phyloP scores from a whole-genome alignment of 495 filamentous ascomycete genomes.

The Penicillium silybi region DNA sequence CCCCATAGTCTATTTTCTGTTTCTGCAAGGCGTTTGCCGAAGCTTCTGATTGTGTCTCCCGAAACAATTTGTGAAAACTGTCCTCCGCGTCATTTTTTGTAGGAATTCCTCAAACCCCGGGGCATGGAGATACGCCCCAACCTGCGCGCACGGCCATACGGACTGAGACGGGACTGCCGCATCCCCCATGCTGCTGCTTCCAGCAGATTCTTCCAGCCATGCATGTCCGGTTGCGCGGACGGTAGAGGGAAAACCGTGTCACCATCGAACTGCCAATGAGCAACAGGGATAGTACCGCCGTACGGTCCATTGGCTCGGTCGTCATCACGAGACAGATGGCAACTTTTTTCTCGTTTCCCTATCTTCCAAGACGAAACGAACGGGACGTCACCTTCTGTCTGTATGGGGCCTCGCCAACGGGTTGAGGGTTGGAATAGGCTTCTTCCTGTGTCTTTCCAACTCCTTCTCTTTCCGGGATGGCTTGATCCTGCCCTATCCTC shows the following conservation, averaged over 20 bases:
- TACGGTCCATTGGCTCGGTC: constrained; percentile 13
- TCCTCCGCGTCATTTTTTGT: neutral
- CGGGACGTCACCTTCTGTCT: constrained; percentile 9
- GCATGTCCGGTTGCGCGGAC: constrained; percentile 21
- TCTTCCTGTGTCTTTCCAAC: constrained; percentile 7
- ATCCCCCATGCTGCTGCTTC: constrained; percentile 14
- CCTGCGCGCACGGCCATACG: constrained; percentile 18
- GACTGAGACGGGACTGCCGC: constrained; percentile 25
- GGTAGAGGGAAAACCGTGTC: constrained; percentile 18
- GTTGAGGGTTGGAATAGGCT: neutral
- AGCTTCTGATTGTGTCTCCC: neutral
- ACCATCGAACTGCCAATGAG: constrained; percentile 22
- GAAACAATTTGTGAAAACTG: neutral
- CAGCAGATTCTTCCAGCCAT: constrained; percentile 16
- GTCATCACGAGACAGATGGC: constrained; percentile 21
- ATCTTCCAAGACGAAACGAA: constrained; percentile 9
- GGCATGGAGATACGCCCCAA: constrained; percentile 6
- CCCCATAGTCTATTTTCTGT: neutral
- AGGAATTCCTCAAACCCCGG: neutral
- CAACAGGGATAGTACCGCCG: neutral
- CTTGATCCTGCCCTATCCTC: constrained; percentile 7
- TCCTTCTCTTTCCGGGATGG: constrained; percentile 14
- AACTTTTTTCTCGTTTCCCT: neutral
- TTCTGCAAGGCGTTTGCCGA: neutral
- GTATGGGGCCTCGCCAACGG: neutral